Evolutionary conservation across 192 early-diverging fungal species (phyloP).

Genomic region (Allomyces macrogynus): DNA sequence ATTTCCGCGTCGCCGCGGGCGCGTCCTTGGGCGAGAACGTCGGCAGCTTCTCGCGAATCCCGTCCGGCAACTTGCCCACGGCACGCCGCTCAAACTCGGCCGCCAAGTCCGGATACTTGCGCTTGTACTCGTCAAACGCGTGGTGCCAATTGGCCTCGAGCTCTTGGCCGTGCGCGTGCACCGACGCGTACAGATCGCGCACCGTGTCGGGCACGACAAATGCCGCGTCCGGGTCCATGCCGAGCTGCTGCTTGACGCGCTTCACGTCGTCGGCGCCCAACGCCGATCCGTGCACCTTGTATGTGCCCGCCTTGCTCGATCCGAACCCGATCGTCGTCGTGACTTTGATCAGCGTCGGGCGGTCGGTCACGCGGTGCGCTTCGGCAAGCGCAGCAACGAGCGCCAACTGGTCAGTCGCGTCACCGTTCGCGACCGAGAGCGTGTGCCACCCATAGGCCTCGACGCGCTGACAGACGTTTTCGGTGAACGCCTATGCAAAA

Average conservation of each 20-base stretch:
- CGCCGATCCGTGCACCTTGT: conserved; percentile 78
- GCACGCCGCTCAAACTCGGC: conserved; percentile 54
- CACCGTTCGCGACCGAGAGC: conserved; percentile 50
- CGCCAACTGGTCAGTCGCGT: conserved; percentile 42
- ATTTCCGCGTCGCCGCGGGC: conserved; percentile 67
- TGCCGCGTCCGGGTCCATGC: conserved; percentile 51
- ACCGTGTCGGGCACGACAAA: conserved; percentile 55
- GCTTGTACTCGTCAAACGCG: conserved; percentile 45
- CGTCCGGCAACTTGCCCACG: conserved; percentile 47
- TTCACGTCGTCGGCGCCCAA: conserved; percentile 59
- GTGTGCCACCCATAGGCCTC: conserved; percentile 91
- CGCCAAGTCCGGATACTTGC: conserved; percentile 42
- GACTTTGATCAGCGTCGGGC: conserved; percentile 74
- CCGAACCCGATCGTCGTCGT: conserved; percentile 91
- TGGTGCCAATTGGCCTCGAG: conserved; percentile 53
- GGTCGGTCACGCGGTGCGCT: conserved; percentile 70
- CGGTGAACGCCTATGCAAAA: conserved; percentile 50
- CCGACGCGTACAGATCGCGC: conserved; percentile 22
- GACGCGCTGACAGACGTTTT: conserved; percentile 71
- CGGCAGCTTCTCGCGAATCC: conserved; percentile 51
- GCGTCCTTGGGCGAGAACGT: conserved; percentile 60
- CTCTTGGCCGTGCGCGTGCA: conserved; percentile 33
- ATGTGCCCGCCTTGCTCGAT: conserved; percentile 67
- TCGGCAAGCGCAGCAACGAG: conserved; percentile 53
- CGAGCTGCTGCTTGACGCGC: conserved; percentile 59